Evolutionary conservation across 106 monocot genomes (phyloP), one percentile per base, ranked within the genome.

Genomic region (Chionographis japonica): DNA sequence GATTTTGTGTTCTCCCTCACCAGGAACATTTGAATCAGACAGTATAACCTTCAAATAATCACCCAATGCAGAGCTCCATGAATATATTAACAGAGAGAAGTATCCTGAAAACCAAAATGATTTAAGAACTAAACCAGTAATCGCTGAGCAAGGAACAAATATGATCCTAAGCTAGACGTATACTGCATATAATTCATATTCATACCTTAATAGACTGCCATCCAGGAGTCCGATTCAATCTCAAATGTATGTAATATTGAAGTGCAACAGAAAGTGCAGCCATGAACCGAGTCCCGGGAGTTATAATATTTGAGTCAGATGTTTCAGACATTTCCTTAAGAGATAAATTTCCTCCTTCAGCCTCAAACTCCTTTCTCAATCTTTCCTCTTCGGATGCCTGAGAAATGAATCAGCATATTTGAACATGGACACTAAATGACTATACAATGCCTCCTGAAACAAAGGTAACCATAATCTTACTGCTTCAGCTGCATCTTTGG

Each of bases 21-120:
- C 97, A 80, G 97, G 97, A 35, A 98, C 92, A 68, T 98, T 98
- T 63, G 97, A 80, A 78, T 98, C 97, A 57, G 97, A 98, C 68
- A 93, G 57, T 46, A 98, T 87, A 74, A 98, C 97, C 97, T 98
- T 85, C 80, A 98, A 81, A 90, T 71, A 80, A 78, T 73, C 73
- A 79, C 20, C 72, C 78, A 86, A 84, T 73, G 81, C 40, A 95
- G 16, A 82, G 65, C 78, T 84, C 86, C 85, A 68, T 88, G 70
- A 81, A 92, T 82, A 77, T 68, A 82, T 64, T 76, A 72, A 91
- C 54, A 85, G 54, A 90, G 68, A 89, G 78, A 79, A 79, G 83
- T 81, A 83, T 84, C 89, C 74, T 84, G 84, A 84, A 78, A 81
- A 66, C 71, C 70, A 69, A 54, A 80, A 40, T 80, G 65, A 72